Base-by-base conservation (phyloP, 169 alveolate genomes). In the Perkinsus marinus region DNA sequence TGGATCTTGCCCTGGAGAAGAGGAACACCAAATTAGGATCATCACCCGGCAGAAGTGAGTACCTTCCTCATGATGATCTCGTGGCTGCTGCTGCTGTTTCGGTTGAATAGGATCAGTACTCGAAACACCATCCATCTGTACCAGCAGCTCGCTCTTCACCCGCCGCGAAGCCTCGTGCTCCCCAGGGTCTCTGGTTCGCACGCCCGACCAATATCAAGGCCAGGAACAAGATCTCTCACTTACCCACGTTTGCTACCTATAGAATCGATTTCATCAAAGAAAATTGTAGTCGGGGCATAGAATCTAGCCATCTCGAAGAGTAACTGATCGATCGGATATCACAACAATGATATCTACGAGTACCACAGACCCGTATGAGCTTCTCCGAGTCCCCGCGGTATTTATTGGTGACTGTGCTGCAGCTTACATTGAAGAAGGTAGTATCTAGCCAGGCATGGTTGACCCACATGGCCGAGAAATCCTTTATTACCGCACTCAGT, bases 301-400 rank as follows among this genome's bases (percentile, higher is more conserved):
- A 95, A 97, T 90, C 96, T 93, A 38, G 98, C 98, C 98, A 97
- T 97, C 92, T 97, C 98, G 92, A 97, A 97, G 38, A 97, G 91
- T 68, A 96, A 93, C 92, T 57, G 34, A 19, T 30, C 22, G 22
- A 13, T 57, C 34, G 3, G 22, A 26, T 57, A 13, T 0, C 22
- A 19, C 36, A 57, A 16, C 10, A 16, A 57, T 6, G 79, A 57
- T 30, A 92, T 17, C 96, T 93, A 68, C 0, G 79, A 19, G 79
- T 13, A 19, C 22, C 79, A 16, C 79, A 13, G 5, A 57, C 79
- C 34, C 98, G 92, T 6, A 97, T 96, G 22, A 96, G 94, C 92
- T 97, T 97, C 93, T 97, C 98, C 57, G 97, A 95, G 69, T 97
- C 98, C 39, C 98, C 98, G 93, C 97, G 92, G 97, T 98, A 96